phyloP scores from a whole-genome alignment of 2,329 filamentous ascomycete species.

The Alternaria rosae region DNA sequence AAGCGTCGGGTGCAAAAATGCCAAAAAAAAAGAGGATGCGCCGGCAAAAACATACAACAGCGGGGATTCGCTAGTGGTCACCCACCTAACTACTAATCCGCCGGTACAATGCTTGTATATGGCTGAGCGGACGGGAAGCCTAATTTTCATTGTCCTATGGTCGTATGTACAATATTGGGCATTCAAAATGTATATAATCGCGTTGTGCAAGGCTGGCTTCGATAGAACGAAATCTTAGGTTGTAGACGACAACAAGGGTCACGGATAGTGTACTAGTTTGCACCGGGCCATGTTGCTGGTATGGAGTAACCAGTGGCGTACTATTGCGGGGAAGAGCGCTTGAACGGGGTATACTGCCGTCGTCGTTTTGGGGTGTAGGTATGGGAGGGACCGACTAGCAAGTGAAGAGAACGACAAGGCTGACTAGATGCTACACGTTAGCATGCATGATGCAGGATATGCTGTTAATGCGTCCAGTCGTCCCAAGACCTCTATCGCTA shows the following conservation, averaged over 20 bases:
- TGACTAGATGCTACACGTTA: neutral
- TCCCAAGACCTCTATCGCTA: neutral
- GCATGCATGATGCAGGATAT: neutral
- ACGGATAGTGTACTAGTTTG: neutral
- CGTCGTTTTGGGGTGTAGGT: neutral
- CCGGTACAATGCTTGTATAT: neutral
- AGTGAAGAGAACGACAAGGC: neutral
- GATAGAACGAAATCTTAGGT: neutral
- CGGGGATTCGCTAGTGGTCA: neutral
- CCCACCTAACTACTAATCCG: rapidly evolving
- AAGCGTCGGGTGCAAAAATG: neutral
- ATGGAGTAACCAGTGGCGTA: neutral
- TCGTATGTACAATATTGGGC: neutral
- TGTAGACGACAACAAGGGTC: neutral
- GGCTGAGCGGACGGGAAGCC: neutral
- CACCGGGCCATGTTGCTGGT: neutral
- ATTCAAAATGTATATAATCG: neutral
- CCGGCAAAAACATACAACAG: neutral
- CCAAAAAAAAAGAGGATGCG: neutral
- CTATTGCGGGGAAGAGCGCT: neutral
- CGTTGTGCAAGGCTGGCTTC: rapidly evolving
- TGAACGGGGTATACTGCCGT: neutral
- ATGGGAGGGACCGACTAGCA: neutral
- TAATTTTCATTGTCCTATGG: neutral
- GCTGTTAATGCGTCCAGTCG: neutral